phyloP scores from a whole-genome alignment of 192 early-diverging fungal species.

The Lunasporangiospora selenospora region DNA sequence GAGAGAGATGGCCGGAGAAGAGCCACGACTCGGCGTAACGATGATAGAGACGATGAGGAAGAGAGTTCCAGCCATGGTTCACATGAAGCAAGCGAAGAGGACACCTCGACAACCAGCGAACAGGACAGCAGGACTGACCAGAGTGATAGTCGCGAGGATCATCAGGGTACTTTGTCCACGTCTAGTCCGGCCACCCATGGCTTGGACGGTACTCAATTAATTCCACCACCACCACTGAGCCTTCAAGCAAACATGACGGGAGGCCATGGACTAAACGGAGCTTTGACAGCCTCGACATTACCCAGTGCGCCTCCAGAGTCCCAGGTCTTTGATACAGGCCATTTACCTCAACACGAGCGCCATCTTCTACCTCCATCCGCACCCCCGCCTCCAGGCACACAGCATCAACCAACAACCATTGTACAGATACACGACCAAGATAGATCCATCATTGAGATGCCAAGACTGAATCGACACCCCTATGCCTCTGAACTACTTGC shows the following conservation, averaged over 20 bases:
- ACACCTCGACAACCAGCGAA: too few species aligned
- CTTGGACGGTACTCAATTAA: too few species aligned
- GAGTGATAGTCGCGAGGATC: too few species aligned
- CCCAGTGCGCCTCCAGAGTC: conserved; percentile 39
- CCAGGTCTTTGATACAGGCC: conserved; percentile 6
- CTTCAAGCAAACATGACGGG: too few species aligned
- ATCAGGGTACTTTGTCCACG: too few species aligned
- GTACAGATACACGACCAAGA: not conserved
- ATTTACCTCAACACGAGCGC: not conserved
- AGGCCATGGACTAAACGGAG: too few species aligned
- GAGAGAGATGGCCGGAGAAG: not conserved
- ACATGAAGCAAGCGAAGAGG: too few species aligned
- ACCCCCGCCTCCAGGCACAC: not conserved
- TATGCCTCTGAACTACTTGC: conserved; percentile 40
- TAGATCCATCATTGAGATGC: conserved; percentile 18
- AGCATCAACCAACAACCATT: not conserved
- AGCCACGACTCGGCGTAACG: not conserved
- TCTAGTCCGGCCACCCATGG: too few species aligned
- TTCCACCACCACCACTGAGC: too few species aligned
- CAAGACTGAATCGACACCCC: conserved; percentile 25
- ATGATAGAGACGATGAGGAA: not conserved
- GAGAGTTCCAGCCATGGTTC: too few species aligned
- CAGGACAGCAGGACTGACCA: too few species aligned
- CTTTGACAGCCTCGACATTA: too few species aligned
- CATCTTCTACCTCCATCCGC: not conserved